A percentile compares a stretch with the other conserved stretches of the same genome.
Conservation (phyloP, 495 filamentous ascomycete species). For the Friedmanniomyces simplex region DNA sequence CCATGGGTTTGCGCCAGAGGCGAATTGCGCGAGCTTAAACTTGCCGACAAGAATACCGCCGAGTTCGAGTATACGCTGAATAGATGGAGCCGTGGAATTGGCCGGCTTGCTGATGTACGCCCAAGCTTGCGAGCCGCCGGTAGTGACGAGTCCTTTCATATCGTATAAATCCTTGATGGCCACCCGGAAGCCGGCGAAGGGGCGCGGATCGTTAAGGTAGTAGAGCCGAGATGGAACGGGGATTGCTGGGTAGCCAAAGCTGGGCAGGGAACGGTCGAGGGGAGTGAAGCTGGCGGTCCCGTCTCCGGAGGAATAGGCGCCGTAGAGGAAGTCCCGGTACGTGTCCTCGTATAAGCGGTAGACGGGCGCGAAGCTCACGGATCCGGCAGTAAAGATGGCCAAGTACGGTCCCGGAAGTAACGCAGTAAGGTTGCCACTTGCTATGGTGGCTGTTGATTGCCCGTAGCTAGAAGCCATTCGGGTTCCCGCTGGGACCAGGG, state of each 20-base stretch:
- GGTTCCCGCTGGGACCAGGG: neutral
- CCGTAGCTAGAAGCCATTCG: neutral
- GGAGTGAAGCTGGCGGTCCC: conserved; percentile 12
- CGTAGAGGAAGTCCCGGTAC: conserved; percentile 21
- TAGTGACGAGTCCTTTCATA: conserved; percentile 24
- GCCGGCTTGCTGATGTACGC: conserved; percentile 13
- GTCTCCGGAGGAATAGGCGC: conserved; percentile 21
- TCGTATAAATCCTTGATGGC: conserved; percentile 25
- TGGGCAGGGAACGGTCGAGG: conserved; percentile 16
- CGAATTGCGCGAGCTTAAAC: conserved; percentile 26
- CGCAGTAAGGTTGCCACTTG: conserved; percentile 1
- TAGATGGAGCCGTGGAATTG: conserved; percentile 17
- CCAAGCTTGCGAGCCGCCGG: conserved; percentile 22
- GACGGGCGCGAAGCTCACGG: conserved; percentile 16
- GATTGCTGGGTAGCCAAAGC: conserved; percentile 21
- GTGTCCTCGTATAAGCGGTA: conserved; percentile 24
- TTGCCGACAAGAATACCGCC: conserved; percentile 25
- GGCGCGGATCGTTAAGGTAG: conserved; percentile 17
- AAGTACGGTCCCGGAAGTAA: conserved; percentile 20
- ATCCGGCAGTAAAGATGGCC: conserved; percentile 1
- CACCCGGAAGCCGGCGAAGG: conserved; percentile 22
- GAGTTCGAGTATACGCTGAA: conserved; percentile 22
- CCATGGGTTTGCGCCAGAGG: conserved; percentile 18
- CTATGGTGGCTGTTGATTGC: neutral
- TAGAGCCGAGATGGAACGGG: conserved; percentile 26